Conservation (phyloP, 148 eudicot genomes). For the Selenicereus undatus region DNA sequence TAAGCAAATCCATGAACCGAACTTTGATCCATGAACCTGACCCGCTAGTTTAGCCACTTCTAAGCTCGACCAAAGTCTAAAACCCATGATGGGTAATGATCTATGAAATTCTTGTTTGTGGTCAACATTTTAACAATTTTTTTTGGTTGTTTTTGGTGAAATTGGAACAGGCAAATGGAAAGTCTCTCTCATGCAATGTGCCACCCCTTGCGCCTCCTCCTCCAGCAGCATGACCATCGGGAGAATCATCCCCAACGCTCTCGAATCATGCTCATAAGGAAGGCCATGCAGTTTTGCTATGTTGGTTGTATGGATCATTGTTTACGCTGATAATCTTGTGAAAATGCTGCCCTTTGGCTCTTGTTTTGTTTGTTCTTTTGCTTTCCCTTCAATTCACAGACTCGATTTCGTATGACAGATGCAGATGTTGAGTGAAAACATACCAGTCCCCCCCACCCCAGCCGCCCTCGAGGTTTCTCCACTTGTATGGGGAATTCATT, state of each 20-base stretch:
- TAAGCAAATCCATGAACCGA: neutral
- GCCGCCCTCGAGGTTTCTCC: too few relatives aligned
- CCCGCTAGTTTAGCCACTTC: neutral
- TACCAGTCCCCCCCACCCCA: neutral
- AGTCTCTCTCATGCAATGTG: constrained; percentile 57
- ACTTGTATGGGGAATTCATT: neutral
- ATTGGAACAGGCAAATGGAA: constrained; percentile 50
- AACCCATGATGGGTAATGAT: neutral
- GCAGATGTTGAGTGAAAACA: constrained; percentile 7
- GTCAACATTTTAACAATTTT: neutral
- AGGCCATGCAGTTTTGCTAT: constrained; percentile 16
- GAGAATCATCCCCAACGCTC: neutral
- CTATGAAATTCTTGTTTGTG: neutral
- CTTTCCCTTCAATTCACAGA: neutral
- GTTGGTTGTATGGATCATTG: constrained; percentile 32
- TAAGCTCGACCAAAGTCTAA: neutral
- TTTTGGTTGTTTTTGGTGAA: neutral
- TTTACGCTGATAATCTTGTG: constrained; percentile 22
- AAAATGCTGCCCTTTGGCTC: constrained; percentile 10
- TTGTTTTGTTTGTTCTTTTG: constrained; percentile 16
- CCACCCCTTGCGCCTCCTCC: constrained; percentile 82
- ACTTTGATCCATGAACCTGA: neutral
- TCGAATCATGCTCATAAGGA: constrained; percentile 25
- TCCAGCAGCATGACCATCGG: constrained; percentile 46
- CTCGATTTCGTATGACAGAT: neutral